Evolutionary conservation across 129 eudicot species (phyloP).

Genomic region (Chrysanthemum lavandulifolium): DNA sequence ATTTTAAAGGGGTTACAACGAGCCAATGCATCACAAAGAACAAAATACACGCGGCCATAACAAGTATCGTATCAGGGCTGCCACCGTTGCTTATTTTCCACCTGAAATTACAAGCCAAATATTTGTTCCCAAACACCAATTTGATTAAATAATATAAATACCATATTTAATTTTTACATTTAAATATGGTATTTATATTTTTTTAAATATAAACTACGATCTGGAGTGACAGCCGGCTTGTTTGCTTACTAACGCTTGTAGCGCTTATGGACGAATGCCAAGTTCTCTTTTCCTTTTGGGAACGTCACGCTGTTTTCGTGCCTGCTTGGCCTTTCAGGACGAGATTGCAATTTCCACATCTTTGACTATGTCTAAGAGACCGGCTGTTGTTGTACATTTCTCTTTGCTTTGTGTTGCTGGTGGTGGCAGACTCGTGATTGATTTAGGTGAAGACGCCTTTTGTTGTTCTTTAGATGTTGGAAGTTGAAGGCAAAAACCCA

Average conservation of each 20-base stretch:
- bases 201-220: too few species aligned
- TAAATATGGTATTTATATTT: too few species aligned
- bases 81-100: slow-evolving; percentile 61
- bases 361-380: slow-evolving; percentile 51
- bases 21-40: slow-evolving; percentile 68
- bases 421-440: slow-evolving; percentile 54
- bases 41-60: slow-evolving; percentile 43
- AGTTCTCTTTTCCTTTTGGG: too few species aligned
- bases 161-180: slow-evolving; percentile 1
- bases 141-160: slow-evolving; percentile 52
- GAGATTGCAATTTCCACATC: neutral
- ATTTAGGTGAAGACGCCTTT: neutral
- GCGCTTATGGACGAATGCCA: too few species aligned
- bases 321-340: too few species aligned
- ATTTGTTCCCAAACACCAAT: slow-evolving; percentile 80
- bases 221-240: too few species aligned
- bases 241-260: too few species aligned
- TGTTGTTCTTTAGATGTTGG: slow-evolving; percentile 48
- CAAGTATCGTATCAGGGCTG: slow-evolving; percentile 36
- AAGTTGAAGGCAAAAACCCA: slow-evolving; percentile 24
- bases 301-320: neutral
- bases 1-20: slow-evolving; percentile 74
- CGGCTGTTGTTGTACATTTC: slow-evolving; percentile 64
- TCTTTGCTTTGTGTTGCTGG: slow-evolving; percentile 58
- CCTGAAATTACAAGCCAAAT: slow-evolving; percentile 74